Evolutionary conservation across 192 early-diverging fungal genomes (phyloP).

Genomic region (Funneliformis mosseae): DNA sequence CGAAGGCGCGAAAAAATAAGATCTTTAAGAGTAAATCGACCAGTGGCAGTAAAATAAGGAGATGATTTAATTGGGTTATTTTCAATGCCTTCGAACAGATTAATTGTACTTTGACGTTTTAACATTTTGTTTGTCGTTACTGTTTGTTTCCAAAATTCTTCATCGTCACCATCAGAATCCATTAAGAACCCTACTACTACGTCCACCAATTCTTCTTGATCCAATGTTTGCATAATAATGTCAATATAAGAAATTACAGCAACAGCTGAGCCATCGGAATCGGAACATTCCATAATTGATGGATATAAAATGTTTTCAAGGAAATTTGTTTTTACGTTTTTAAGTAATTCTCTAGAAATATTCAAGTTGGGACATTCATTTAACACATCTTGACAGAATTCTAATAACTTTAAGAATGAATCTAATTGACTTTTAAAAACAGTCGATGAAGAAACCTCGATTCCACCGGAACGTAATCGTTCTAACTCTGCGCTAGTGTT

Average conservation of each 20-base stretch:
- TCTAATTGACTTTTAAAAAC: slow-evolving; percentile 70
- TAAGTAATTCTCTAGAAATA: slow-evolving; percentile 61
- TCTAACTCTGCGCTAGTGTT: slow-evolving; percentile 37
- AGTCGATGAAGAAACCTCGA: slow-evolving; percentile 58
- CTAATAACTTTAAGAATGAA: slow-evolving; percentile 64
- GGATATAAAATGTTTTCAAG: slow-evolving; percentile 87
- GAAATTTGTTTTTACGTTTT: slow-evolving; percentile 74
- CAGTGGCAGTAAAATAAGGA: slow-evolving; percentile 54
- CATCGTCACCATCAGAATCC: slow-evolving; percentile 59
- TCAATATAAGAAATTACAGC: slow-evolving; percentile 89
- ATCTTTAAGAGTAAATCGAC: slow-evolving; percentile 75
- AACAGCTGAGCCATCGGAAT: slow-evolving; percentile 89
- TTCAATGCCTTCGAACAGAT: slow-evolving; percentile 52
- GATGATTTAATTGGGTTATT: slow-evolving; percentile 44
- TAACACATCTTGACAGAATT: slow-evolving; percentile 76
- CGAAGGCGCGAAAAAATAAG: slow-evolving; percentile 86
- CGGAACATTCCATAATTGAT: slow-evolving; percentile 82
- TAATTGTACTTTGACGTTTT: slow-evolving; percentile 38
- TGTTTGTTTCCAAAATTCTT: slow-evolving; percentile 34
- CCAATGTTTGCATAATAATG: slow-evolving; percentile 72
- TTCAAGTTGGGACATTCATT: slow-evolving; percentile 67
- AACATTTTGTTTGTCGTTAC: slow-evolving; percentile 14
- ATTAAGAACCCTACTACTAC: slow-evolving; percentile 80
- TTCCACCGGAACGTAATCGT: slow-evolving; percentile 41
- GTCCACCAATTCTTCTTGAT: slow-evolving; percentile 75